Base-by-base conservation (phyloP, 2,329 filamentous ascomycete species). In the Ascochyta clinopodiicola region DNA sequence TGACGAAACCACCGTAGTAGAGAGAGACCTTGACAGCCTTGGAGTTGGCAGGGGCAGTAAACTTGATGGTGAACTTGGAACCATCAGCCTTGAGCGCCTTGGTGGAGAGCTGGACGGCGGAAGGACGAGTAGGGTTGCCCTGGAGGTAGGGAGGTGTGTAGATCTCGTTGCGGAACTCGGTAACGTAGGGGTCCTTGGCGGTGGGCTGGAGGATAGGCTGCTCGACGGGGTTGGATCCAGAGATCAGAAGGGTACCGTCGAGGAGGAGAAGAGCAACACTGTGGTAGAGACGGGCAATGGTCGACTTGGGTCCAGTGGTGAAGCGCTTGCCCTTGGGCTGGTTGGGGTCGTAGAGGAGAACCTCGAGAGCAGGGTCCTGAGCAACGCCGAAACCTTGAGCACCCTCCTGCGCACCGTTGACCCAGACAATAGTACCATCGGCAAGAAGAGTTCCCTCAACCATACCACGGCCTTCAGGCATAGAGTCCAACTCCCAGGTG, bases 381-480 rank as follows among this genome's bases (percentile, higher is more conserved):
- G 82, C 84, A 46, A 87, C 74, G 32, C 80, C 83, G 69, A 87
- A 88, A 15, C 85, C 85, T 74, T 87, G 84, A 27, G 82, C 81
- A 58, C 85, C 85, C 55, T 76, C 73, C 56, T 82, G 82, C 63
- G 79, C 82, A 53, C 85, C 85, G 65, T 87, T 87, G 54, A 86
- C 73, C 79, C 82, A 86, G 46, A 97, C 70, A 36, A 86, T 79
- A 2, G 81, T 86, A 34, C 85, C 85, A 62, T 88, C 85, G 7
- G 85, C 80, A 34, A 88, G 80, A 10, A 86, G 75, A 34, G 81
- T 81, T 27, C 81, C 83, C 69, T 86, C 84, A 31, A 86, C 82
- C 84, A 87, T 87, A 43, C 79, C 81, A 56, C 84, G 81, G 25
- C 81, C 82, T 66, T 82, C 76, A 6, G 83, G 83, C 84, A 86